Evolutionary conservation across 768 basidiomycete species (phyloP).

Genomic region (Podaxis mareebaensis): DNA sequence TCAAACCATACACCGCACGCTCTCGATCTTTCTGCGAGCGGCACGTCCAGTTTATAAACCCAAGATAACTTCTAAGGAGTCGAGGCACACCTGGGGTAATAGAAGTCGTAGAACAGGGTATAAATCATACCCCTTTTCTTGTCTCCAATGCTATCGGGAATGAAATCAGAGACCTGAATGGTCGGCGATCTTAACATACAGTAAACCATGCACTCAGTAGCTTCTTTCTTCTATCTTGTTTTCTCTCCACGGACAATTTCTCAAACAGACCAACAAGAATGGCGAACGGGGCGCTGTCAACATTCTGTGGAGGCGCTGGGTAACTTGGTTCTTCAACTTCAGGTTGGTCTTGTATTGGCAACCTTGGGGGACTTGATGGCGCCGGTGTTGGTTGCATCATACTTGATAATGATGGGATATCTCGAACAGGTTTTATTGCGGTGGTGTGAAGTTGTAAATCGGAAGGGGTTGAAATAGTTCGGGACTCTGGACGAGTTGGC

Average conservation of each 20-base stretch:
- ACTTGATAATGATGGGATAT: slow-evolving; percentile 3
- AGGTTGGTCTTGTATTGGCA: slow-evolving; percentile 34
- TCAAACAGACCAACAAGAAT: slow-evolving; percentile 74
- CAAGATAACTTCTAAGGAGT: not conserved
- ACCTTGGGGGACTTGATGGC: slow-evolving; percentile 56
- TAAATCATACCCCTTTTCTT: slow-evolving; percentile 82
- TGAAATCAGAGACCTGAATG: slow-evolving; percentile 14
- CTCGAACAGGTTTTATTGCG: not conserved
- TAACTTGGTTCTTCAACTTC: slow-evolving; percentile 38
- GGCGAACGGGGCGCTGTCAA: slow-evolving; percentile 67
- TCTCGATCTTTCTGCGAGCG: slow-evolving; percentile 84
- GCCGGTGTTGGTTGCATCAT: slow-evolving; percentile 70
- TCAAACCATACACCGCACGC: slow-evolving; percentile 88
- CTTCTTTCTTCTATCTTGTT: slow-evolving; percentile 71
- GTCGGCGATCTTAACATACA: slow-evolving; percentile 44
- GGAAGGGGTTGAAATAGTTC: not conserved
- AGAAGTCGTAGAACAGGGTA: slow-evolving; percentile 89
- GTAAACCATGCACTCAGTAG: slow-evolving; percentile 78
- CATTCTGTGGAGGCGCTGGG: slow-evolving; percentile 63
- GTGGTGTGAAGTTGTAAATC: not conserved
- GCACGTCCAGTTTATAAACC: not conserved
- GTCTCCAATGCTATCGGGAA: slow-evolving; percentile 72
- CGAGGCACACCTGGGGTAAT: slow-evolving; percentile 72
- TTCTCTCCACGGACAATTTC: slow-evolving; percentile 69
- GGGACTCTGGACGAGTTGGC: not conserved